Conservation (phyloP, 345 rosid species). For the Xanthoceras sorbifolium region DNA sequence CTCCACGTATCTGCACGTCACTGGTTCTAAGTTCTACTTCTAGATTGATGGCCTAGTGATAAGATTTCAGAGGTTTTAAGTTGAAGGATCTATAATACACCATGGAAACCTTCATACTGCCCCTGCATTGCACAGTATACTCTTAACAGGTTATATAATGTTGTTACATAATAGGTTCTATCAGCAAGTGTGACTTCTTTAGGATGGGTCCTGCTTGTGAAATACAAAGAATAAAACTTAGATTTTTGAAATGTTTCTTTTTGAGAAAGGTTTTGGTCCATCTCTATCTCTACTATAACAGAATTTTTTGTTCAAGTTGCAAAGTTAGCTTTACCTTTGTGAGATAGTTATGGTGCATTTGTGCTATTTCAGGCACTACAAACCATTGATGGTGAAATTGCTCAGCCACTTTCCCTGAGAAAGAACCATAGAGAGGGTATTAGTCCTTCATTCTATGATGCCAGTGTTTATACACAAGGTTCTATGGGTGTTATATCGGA, state of each 20-base stretch:
- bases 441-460: constrained; percentile 66
- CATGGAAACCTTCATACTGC: neutral
- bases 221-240: too few relatives aligned
- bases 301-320: too few relatives aligned
- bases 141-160: neutral
- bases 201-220: too few relatives aligned
- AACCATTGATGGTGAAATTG: constrained; percentile 89
- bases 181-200: neutral
- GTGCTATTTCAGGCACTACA: constrained; percentile 64
- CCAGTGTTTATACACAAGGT: constrained; percentile 66
- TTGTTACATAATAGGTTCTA: neutral
- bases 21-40: neutral
- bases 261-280: too few relatives aligned
- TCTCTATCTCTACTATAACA: too few relatives aligned
- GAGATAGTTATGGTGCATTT: neutral
- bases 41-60: neutral
- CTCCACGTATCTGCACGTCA: neutral
- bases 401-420: constrained; percentile 68
- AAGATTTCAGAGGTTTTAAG: too few relatives aligned
- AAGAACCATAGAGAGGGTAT: constrained; percentile 87
- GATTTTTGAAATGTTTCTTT: too few relatives aligned
- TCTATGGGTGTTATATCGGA: constrained; percentile 77
- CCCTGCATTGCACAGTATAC: neutral
- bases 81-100: neutral
- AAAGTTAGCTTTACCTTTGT: neutral